Evolutionary conservation across 148 eudicot species (phyloP).

Genomic region (Chenopodium suecicum): DNA sequence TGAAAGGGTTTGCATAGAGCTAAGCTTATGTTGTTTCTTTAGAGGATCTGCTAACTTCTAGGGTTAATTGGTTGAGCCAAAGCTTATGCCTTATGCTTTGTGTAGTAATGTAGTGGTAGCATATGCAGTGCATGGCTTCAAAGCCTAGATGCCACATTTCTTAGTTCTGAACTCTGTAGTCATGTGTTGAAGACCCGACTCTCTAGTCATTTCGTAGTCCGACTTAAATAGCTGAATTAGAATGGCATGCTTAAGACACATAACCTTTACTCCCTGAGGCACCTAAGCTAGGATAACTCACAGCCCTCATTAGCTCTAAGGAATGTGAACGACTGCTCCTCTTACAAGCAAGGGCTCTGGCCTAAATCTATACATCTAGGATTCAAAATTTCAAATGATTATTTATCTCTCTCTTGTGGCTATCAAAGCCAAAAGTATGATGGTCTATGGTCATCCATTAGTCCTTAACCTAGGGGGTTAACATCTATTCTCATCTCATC

Average conservation of each 20-base stretch:
- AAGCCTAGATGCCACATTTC: neutral
- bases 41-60: neutral
- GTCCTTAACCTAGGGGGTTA: no score
- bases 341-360: neutral
- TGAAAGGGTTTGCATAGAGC: neutral
- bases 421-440: neutral
- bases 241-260: neutral
- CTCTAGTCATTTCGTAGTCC: neutral
- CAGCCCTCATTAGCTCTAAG: neutral
- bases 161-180: neutral
- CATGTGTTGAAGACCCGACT: neutral
- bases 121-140: neutral
- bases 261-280: neutral
- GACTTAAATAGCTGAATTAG: neutral
- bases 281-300: neutral
- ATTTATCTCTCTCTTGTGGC: neutral
- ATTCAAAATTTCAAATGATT: neutral
- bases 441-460: neutral
- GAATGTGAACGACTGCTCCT: neutral
- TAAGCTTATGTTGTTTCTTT: neutral
- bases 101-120: neutral
- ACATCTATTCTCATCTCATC: neutral
- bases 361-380: neutral
- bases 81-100: neutral
- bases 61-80: neutral